Evolutionary conservation across 2,329 filamentous ascomycete genomes (phyloP).

Genomic region (Ophiocordyceps camponoti-floridani): DNA sequence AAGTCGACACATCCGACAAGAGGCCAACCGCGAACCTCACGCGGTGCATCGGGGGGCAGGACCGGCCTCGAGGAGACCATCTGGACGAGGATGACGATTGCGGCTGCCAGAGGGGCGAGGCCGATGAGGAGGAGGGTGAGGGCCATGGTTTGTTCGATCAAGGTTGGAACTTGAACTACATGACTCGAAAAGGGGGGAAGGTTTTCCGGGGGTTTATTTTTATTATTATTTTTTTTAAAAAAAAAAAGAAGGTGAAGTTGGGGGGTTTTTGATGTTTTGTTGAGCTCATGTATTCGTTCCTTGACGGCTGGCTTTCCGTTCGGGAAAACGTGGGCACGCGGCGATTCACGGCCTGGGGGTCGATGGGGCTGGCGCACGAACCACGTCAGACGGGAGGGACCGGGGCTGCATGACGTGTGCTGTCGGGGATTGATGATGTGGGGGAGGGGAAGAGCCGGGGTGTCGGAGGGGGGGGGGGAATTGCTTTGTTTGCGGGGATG

Average conservation of each 20-base stretch:
- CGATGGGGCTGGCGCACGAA: too few relatives aligned
- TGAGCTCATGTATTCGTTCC: too few relatives aligned
- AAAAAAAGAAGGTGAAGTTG: too few relatives aligned
- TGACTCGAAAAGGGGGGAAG: too few relatives aligned
- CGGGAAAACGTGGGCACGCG: too few relatives aligned
- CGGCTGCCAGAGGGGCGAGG: slow-evolving; percentile 1
- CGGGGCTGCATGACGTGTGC: background rate
- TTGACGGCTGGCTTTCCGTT: too few relatives aligned
- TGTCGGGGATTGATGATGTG: background rate
- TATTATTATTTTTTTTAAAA: too few relatives aligned
- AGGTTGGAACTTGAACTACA: too few relatives aligned
- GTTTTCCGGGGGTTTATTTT: too few relatives aligned
- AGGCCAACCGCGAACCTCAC: slow-evolving; percentile 14
- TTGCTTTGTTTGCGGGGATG: background rate
- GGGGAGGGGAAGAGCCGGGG: background rate
- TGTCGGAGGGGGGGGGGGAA: background rate
- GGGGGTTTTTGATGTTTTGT: too few relatives aligned
- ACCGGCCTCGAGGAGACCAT: slow-evolving; percentile 3
- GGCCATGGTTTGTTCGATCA: background rate
- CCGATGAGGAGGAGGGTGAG: background rate
- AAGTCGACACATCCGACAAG: slow-evolving; percentile 24
- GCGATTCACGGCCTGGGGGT: too few relatives aligned
- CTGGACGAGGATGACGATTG: slow-evolving; percentile 1
- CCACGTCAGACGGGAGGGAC: background rate
- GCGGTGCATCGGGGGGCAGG: slow-evolving; percentile 9